These are phyloP conservation scores for Taphrina sp. DNA, from an alignment of 1,139 yeast species.

Conservation along the genomic window DNA sequence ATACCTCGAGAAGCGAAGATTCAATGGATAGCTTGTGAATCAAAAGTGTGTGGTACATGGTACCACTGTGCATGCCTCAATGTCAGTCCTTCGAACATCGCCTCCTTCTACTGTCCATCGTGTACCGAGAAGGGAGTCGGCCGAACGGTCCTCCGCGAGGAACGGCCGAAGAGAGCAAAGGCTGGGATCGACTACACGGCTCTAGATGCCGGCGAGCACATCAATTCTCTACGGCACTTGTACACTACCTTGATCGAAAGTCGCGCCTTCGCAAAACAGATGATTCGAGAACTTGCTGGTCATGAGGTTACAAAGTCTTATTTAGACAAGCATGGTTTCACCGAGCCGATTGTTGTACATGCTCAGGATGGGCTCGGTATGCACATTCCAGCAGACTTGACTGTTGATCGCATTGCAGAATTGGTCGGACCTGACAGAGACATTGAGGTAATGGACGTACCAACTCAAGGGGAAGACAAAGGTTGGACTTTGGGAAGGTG, in stretches of 20 bases:
- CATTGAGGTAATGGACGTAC: conserved; percentile 79
- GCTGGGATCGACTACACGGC: conserved; percentile 63
- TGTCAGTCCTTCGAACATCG: neutral
- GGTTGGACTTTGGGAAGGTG: conserved; percentile 73
- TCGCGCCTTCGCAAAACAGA: conserved; percentile 34
- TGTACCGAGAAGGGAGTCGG: conserved; percentile 4
- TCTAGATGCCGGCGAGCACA: conserved; percentile 71
- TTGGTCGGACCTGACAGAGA: conserved; percentile 62
- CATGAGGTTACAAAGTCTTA: conserved; percentile 47
- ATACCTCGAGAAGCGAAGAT: neutral
- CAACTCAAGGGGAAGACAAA: conserved; percentile 62
- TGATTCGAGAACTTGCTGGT: conserved; percentile 42
- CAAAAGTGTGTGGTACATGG: conserved; percentile 18
- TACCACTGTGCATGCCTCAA: conserved; percentile 14
- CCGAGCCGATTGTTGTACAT: conserved; percentile 48
- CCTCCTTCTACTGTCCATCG: neutral
- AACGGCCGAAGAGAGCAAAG: conserved; percentile 22
- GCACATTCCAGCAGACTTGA: conserved; percentile 49
- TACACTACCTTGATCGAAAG: conserved; percentile 51
- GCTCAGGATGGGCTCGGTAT: conserved; percentile 47
- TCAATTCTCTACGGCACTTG: conserved; percentile 61
- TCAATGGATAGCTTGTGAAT: conserved; percentile 27
- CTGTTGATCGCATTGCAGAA: conserved; percentile 59
- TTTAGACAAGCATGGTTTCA: conserved; percentile 44
- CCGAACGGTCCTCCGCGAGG: conserved; percentile 11